A percentile compares a stretch with the other conserved stretches of the same genome.
phyloP scores from a whole-genome alignment of 2,329 filamentous ascomycete species.

The Epichloe gansuensis region DNA sequence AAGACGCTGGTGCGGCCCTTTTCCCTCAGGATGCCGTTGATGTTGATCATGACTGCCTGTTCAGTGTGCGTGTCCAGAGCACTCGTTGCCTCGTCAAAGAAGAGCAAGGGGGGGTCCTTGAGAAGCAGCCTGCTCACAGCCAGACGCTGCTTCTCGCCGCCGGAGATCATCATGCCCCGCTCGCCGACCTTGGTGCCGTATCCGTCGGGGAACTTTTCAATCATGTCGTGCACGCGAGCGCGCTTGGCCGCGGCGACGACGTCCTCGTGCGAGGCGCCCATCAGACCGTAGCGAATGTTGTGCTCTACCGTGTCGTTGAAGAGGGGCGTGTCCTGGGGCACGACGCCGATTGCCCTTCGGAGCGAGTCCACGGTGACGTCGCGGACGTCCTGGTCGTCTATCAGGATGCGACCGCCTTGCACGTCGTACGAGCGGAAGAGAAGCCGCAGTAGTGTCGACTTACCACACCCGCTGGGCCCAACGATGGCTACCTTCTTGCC shows the following conservation, averaged over 20 bases:
- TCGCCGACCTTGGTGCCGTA: constrained; percentile 89
- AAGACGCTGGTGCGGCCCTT: constrained; percentile 87
- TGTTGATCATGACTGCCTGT: constrained; percentile 78
- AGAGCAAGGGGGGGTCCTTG: constrained; percentile 79
- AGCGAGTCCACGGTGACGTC: constrained; percentile 72
- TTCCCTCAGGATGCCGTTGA: constrained; percentile 82
- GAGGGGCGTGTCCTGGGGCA: constrained; percentile 90
- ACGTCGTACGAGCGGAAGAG: constrained; percentile 93
- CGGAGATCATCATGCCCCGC: constrained; percentile 91
- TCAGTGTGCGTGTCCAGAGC: constrained; percentile 90
- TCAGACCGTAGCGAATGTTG: constrained; percentile 85
- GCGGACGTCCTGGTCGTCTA: constrained; percentile 87
- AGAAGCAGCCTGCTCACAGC: constrained; percentile 73
- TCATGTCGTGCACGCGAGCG: constrained; percentile 74
- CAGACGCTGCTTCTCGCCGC: constrained; percentile 83
- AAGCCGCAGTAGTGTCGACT: constrained; percentile 81
- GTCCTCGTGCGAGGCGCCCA: constrained; percentile 59
- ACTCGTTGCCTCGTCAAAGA: constrained; percentile 92
- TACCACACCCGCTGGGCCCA: constrained; percentile 88
- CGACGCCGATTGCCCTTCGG: constrained; percentile 77
- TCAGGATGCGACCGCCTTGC: constrained; percentile 69
- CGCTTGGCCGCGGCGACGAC: constrained; percentile 68
- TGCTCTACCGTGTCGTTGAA: constrained; percentile 96
- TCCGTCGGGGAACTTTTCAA: constrained; percentile 69
- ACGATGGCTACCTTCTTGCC: constrained; percentile 95